These are phyloP conservation scores for Hirsutella thompsonii DNA, from an alignment of 2,329 filamentous ascomycete species.

Conservation along the genomic window DNA sequence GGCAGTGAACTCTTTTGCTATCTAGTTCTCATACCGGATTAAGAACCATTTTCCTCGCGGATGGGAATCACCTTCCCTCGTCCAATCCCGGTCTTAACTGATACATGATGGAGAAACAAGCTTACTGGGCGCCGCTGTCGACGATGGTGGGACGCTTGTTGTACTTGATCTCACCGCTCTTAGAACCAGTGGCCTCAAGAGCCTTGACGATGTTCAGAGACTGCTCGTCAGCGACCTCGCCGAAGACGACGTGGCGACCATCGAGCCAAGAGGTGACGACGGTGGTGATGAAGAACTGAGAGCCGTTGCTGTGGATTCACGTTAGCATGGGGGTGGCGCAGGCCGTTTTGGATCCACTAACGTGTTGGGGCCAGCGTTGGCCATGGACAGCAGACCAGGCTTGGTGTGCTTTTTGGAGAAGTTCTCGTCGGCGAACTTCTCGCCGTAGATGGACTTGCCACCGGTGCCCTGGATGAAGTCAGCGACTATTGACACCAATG, in stretches of 20 bases:
- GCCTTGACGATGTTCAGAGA: conserved; percentile 43
- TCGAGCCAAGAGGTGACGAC: conserved; percentile 79
- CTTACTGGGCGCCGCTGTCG: conserved; percentile 36
- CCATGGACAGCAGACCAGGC: conserved; percentile 82
- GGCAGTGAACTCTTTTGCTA: neutral
- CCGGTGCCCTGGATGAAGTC: conserved; percentile 56
- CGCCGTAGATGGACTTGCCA: conserved; percentile 88
- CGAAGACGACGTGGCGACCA: conserved; percentile 76
- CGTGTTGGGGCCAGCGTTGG: conserved; percentile 92
- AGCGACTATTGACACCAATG: neutral
- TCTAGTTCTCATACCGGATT: conserved; percentile 1
- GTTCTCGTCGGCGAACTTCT: conserved; percentile 93
- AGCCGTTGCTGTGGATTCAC: conserved; percentile 64
- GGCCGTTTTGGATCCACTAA: conserved; percentile 30
- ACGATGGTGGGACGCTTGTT: conserved; percentile 45
- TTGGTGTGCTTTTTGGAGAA: conserved; percentile 62
- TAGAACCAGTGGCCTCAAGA: conserved; percentile 46
- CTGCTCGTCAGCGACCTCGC: conserved; percentile 47
- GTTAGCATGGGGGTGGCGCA: neutral
- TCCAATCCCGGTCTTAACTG: neutral
- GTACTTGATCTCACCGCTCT: conserved; percentile 42
- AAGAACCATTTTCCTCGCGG: neutral
- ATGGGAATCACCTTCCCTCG: conserved; percentile 1
- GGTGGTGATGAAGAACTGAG: conserved; percentile 96
- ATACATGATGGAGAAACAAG: conserved; percentile 1